Base-by-base conservation (phyloP, 345 rosid genomes). In the Pelargonium nanum region DNA sequence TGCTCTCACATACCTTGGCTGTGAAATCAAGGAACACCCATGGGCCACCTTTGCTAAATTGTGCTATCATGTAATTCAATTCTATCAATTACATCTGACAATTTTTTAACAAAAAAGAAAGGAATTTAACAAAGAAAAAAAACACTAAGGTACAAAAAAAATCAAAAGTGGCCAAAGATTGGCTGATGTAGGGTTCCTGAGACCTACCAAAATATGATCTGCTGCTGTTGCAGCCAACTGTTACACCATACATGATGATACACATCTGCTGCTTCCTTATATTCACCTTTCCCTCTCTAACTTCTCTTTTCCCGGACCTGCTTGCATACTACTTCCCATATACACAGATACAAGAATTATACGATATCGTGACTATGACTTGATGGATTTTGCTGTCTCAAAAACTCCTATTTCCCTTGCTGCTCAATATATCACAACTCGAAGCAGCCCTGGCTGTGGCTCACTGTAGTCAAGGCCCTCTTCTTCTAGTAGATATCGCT, bases 391-490 rank as follows among this genome's bases (percentile, higher is more conserved):
- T 70, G 50, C 60, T 55, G 5, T 68, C 72, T 78, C 80, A 70
- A 73, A 72, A 78, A 78, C 80, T 65, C 71, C 74, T 75, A 71
- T 63, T 44, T 71, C 77, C 63, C 65, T 56, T 30, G 55, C 65
- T 22, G 50, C 58, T 87, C 86, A 85, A 53, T 84, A 77, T 68
- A 94, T 72, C 77, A 88, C 81, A 63, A 94, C 96, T 59, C 96
- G 87, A 65, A 94, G 89, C 64, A 94, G 81, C 65, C 99, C 99
- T 0, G 97, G 86, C 72, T 90, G 97, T 15, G 99, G 89, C 78
- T 94, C 99, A 0, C 83, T 66, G 74, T 56, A 94, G 58, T 83
- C 87, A 24, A 94, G 95, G 71, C 90, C 82, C 81, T 93, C 96
- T 63, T 90, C 96, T 75, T 89, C 96, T 17, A 94, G 93, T 24